Evolutionary conservation across 176 grass and related monocot species (phyloP).

Genomic region (Oryza punctata): DNA sequence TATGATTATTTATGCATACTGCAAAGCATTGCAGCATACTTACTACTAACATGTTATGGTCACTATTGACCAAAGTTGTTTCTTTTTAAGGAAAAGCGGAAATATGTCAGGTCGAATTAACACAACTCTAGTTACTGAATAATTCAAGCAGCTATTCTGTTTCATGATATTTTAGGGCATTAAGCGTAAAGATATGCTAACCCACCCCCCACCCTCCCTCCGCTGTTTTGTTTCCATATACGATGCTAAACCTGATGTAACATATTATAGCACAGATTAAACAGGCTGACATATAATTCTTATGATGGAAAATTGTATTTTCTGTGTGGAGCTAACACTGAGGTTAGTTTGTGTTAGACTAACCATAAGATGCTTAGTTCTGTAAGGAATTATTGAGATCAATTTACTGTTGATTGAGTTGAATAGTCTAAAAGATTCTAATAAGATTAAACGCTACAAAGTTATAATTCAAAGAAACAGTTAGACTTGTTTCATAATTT

Average conservation of each 20-base stretch:
- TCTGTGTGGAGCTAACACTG: background rate
- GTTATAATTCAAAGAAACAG: constrained; percentile 16
- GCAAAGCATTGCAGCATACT: background rate
- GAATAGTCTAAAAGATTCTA: background rate
- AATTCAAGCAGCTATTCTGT: background rate
- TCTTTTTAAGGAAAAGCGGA: background rate
- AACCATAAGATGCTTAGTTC: background rate
- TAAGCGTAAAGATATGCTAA: background rate
- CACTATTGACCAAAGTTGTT: background rate
- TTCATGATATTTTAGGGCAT: background rate
- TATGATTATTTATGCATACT: constrained; percentile 20
- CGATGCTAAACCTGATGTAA: background rate
- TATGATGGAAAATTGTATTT: background rate
- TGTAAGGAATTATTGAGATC: background rate
- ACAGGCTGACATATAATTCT: background rate
- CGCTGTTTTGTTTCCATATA: no score
- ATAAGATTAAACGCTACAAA: background rate
- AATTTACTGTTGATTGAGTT: background rate
- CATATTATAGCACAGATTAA: background rate
- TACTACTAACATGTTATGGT: constrained; percentile 22
- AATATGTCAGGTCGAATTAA: background rate
- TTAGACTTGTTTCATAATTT: constrained; percentile 26
- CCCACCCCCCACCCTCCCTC: background rate
- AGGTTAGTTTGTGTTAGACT: constrained; percentile 4
- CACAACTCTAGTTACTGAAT: background rate